Conservation (phyloP, 805 yeast species). For the Teunomyces cretensis region DNA sequence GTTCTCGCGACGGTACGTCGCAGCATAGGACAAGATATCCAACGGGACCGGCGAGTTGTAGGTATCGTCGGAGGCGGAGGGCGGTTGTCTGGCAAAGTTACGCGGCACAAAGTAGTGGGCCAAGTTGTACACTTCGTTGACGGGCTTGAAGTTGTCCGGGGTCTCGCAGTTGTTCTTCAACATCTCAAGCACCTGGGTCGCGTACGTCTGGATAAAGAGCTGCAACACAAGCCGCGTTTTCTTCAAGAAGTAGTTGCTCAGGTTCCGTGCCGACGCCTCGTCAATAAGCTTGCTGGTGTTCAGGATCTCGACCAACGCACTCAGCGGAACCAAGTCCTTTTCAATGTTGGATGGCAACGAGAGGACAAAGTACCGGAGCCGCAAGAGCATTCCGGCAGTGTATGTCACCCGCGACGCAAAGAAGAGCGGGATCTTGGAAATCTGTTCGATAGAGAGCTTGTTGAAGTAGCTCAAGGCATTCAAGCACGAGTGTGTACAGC, state of each 20-base stretch:
- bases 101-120: conserved; percentile 3
- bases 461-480: conserved; percentile 49
- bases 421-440: conserved; percentile 57
- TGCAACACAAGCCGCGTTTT: conserved; percentile 58
- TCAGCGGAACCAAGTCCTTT: conserved; percentile 47
- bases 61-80: conserved; percentile 1
- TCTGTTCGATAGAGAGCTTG: conserved; percentile 42
- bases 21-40: conserved; percentile 43
- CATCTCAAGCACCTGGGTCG: conserved; percentile 48
- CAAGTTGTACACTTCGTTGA: conserved; percentile 8
- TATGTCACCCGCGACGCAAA: conserved; percentile 59
- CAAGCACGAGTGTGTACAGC: conserved; percentile 55
- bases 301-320: conserved; percentile 38
- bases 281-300: conserved; percentile 26
- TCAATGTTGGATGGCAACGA: conserved; percentile 49
- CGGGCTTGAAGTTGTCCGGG: conserved; percentile 13
- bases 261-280: conserved; percentile 24
- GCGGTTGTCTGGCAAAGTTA: neutral
- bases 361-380: conserved; percentile 55
- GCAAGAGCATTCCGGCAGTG: conserved; percentile 61
- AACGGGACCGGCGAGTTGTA: conserved; percentile 28
- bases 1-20: conserved; percentile 30
- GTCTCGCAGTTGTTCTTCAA: conserved; percentile 22
- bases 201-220: conserved; percentile 61
- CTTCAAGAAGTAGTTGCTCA: conserved; percentile 48